Evolutionary conservation across 1,139 yeast genomes (phyloP).

Genomic region (Sugiyamaella pinicola): DNA sequence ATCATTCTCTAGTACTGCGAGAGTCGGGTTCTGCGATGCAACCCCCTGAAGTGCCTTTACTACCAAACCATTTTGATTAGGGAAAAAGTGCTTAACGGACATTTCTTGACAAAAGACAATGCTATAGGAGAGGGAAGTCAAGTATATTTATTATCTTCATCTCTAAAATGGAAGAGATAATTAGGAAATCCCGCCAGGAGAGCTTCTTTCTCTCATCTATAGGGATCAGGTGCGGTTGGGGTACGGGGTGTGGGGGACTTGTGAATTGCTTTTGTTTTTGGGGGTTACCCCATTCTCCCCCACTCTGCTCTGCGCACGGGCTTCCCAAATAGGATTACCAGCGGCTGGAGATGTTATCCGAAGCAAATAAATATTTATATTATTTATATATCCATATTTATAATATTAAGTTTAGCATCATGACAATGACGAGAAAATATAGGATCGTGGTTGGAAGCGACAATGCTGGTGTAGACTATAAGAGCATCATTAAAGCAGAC

Average conservation of each 20-base stretch:
- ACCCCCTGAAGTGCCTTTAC: constrained; percentile 36
- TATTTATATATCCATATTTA: not conserved
- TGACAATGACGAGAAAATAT: constrained; percentile 11
- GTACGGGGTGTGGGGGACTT: no score
- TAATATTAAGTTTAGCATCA: not conserved
- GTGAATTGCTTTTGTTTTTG: constrained; percentile 1
- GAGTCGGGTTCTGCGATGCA: constrained; percentile 39
- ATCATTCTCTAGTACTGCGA: constrained; percentile 43
- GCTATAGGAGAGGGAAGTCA: no score
- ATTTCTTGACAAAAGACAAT: no score
- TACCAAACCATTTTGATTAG: constrained; percentile 38
- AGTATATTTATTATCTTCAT: no score
- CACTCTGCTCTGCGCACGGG: constrained; percentile 1
- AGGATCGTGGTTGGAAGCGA: constrained; percentile 48
- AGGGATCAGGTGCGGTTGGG: no score
- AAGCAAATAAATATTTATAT: not conserved
- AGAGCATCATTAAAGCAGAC: constrained; percentile 46
- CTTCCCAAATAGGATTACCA: constrained; percentile 7
- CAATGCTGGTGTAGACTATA: constrained; percentile 52
- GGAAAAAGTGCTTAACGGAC: constrained; percentile 45
- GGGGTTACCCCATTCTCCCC: not conserved
- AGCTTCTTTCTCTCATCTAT: no score
- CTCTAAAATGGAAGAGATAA: no score
- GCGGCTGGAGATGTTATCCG: constrained; percentile 2
- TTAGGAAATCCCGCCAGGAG: constrained; percentile 8